Conservation (phyloP, 768 basidiomycete species). For the Naganishia kalamii region DNA sequence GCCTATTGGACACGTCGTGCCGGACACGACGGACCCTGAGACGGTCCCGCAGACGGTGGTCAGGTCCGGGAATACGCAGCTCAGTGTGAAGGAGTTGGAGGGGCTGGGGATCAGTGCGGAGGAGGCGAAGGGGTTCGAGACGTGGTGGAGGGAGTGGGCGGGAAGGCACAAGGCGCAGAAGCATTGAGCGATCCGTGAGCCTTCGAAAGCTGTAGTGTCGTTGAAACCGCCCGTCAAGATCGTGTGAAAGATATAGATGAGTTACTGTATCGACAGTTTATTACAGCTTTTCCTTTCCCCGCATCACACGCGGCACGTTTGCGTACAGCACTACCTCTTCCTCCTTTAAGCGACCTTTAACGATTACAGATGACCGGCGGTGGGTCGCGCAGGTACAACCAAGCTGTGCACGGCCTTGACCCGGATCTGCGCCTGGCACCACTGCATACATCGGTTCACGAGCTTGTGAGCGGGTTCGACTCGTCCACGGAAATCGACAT, state of each 20-base stretch:
- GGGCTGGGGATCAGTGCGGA: conserved; percentile 54
- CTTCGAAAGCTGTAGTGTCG: no score
- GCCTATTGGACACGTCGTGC: conserved; percentile 61
- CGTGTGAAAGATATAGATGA: no score
- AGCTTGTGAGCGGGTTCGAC: conserved; percentile 17
- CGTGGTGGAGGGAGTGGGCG: conserved; percentile 65
- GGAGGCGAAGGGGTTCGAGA: conserved; percentile 62
- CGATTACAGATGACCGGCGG: conserved; percentile 14
- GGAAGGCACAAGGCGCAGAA: background rate
- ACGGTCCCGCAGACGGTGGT: conserved; percentile 50
- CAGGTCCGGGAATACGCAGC: conserved; percentile 71
- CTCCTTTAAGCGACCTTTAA: no score
- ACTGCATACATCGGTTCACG: conserved; percentile 14
- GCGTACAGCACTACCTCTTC: no score
- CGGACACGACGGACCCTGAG: conserved; percentile 61
- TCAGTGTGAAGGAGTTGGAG: conserved; percentile 66
- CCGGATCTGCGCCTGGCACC: conserved; percentile 18
- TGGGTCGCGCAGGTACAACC: conserved; percentile 15
- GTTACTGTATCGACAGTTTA: no score
- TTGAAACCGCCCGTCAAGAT: no score
- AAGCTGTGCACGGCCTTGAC: conserved; percentile 22
- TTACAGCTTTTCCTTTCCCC: no score
- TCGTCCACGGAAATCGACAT: conserved; percentile 6
- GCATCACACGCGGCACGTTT: no score
- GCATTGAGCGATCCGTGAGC: background rate